phyloP scores from a whole-genome alignment of 768 basidiomycete species.

The Amanita muscaria region DNA sequence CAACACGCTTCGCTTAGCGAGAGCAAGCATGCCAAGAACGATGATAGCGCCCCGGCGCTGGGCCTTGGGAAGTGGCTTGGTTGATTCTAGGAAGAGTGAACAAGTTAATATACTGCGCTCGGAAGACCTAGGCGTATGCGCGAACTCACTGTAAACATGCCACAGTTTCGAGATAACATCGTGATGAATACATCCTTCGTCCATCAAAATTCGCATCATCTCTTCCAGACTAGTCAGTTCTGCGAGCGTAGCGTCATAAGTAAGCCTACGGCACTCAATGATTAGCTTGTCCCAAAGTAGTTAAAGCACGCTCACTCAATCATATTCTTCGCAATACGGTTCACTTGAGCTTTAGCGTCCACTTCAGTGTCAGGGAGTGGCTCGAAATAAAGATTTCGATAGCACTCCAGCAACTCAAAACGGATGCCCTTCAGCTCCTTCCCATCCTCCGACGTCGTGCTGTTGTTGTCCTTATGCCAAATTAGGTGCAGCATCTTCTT shows the following conservation, averaged over 20 bases:
- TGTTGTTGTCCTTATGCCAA: constrained; percentile 90
- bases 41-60: constrained; percentile 95
- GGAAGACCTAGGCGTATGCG: not conserved
- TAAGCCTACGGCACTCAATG: constrained; percentile 44
- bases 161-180: constrained; percentile 90
- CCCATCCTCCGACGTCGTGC: constrained; percentile 54
- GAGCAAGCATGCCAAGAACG: constrained; percentile 92
- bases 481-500: constrained; percentile 96
- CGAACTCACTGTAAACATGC: constrained; percentile 83
- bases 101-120: not conserved
- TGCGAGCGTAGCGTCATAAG: constrained; percentile 87
- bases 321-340: constrained; percentile 92
- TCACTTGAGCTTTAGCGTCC: constrained; percentile 79
- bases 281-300: not conserved
- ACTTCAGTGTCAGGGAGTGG: constrained; percentile 59
- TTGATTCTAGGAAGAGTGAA: constrained; percentile 44
- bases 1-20: constrained; percentile 71
- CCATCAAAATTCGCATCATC: constrained; percentile 95
- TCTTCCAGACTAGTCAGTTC: constrained; percentile 95
- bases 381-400: constrained; percentile 84
- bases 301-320: constrained; percentile 65
- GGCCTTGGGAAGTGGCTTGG: constrained; percentile 61
- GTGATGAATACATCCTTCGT: constrained; percentile 69
- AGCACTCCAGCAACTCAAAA: constrained; percentile 81
- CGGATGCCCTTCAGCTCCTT: constrained; percentile 83